Percentiles rank a stretch among this genome's conserved stretches.
Conservation (phyloP, 2,329 filamentous ascomycete genomes). For the Mariannaea sp. region DNA sequence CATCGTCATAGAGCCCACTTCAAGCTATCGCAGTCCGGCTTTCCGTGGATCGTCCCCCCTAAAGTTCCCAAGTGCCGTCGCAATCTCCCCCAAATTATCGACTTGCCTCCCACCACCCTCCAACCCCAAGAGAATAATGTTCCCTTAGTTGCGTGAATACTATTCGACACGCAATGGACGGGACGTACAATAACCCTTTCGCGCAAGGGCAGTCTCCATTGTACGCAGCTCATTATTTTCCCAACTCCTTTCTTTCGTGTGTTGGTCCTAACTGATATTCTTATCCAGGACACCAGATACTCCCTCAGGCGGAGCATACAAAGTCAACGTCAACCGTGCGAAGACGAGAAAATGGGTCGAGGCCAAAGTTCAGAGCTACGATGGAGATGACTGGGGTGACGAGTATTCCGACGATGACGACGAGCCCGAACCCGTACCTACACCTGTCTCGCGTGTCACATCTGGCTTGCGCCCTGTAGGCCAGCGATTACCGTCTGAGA, state of each 20-base stretch:
- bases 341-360: conserved; percentile 97
- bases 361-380: conserved; percentile 83
- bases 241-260: not conserved
- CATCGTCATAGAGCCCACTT: conserved; percentile 15
- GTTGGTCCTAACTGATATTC: conserved; percentile 21
- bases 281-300: conserved; percentile 39
- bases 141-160: conserved; percentile 24
- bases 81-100: conserved; percentile 13
- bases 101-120: conserved; percentile 5
- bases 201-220: conserved; percentile 37
- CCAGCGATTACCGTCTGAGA: conserved; percentile 39
- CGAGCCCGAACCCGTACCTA: conserved; percentile 50
- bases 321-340: conserved; percentile 82
- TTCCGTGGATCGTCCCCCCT: conserved; percentile 9
- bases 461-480: conserved; percentile 38
- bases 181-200: conserved; percentile 38
- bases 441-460: conserved; percentile 36
- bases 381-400: conserved; percentile 91
- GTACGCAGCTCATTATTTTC: conserved; percentile 26
- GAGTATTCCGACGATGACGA: conserved; percentile 67
- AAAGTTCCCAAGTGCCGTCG: conserved; percentile 13
- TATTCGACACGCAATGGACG: conserved; percentile 36
- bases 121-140: conserved; percentile 31
- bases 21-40: conserved; percentile 21
- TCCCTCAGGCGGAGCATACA: conserved; percentile 58